Evolutionary conservation across 139 green algal genomes (phyloP), one percentile per base, ranked within the genome.

Genomic region (Deuterostichococcus epilithicus): DNA sequence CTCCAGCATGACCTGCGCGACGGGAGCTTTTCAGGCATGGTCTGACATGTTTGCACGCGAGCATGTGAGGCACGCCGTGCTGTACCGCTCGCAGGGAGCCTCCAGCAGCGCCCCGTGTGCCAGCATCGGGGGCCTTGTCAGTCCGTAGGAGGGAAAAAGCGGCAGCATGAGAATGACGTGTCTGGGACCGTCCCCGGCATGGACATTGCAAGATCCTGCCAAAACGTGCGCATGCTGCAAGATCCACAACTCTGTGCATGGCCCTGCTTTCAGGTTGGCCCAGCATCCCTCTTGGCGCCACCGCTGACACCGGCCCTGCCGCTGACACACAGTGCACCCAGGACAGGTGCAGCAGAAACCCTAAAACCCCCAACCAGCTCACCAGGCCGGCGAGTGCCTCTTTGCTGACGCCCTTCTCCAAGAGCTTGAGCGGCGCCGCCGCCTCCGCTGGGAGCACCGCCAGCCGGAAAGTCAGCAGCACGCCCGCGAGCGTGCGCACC

Each of bases 361-460:
- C 52, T 28, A 0, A 44, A n/a, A 74, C 34, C n/a, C 30, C 10
- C 34, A 65, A 37, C 28, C 73, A 35, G 34, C 78, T n/a, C 68
- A 87, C 83, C 73, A 90, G 77, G 25, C 87, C 87, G 23, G 93
- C 89, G 70, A 97, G 83, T 30, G 89, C 83, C 76, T 97, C 92
- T 81, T 93, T 94, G 68, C 82, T 86, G 26, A 95, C 92, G 23
- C 93, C 94, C 81, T 96, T 97, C 72, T 97, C 91, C 36, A 97
- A 82, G 32, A 98, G 88, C 88, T 97, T 97, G 32, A 98, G 88
- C 1, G 84, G 77, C 0, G 82, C 88, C 8, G 88, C 91, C 13
- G 67, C 81, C 81, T 96, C 92, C 18, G 90, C 86, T 25, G 85
- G 76, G 73, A 97, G 81, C 73, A 93, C 80, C 30, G 85, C 89